Evolutionary conservation across 371 early-diverging fungal genomes (phyloP).

Genomic region (Mucor lusitanicus): DNA sequence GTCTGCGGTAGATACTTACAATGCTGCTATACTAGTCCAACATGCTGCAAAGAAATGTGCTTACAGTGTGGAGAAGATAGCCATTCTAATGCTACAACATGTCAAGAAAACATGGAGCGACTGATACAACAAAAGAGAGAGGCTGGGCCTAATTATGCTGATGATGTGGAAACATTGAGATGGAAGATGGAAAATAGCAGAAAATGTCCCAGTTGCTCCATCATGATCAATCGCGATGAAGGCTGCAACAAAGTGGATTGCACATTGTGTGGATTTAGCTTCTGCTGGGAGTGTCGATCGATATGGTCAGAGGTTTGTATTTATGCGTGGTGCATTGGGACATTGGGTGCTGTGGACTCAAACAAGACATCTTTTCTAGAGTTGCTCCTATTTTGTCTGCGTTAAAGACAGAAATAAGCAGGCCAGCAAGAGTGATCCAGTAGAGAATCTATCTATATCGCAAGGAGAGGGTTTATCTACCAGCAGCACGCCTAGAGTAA

Average conservation of each 20-base stretch:
- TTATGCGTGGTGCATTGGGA: background rate
- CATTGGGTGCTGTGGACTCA: background rate
- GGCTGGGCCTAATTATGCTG: constrained; percentile 11
- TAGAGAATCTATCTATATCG: background rate
- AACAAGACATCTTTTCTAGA: constrained; percentile 5
- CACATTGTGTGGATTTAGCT: constrained; percentile 64
- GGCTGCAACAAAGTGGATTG: constrained; percentile 78
- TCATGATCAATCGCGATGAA: constrained; percentile 71
- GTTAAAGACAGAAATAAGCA: background rate
- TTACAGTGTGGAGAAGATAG: constrained; percentile 60
- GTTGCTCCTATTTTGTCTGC: constrained; percentile 33
- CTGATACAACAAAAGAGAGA: constrained; percentile 15
- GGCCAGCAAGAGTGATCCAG: background rate
- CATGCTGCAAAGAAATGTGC: constrained; percentile 50
- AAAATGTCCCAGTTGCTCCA: constrained; percentile 65
- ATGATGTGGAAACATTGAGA: constrained; percentile 43
- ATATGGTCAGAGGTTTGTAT: constrained; percentile 30
- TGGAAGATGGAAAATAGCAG: constrained; percentile 56
- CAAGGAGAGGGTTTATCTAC: background rate
- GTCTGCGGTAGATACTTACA: too few relatives aligned
- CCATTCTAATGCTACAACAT: constrained; percentile 46
- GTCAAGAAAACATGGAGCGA: constrained; percentile 51
- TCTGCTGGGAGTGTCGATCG: constrained; percentile 61
- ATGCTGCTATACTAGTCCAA: constrained; percentile 18
- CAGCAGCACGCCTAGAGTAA: background rate